Evolutionary conservation across 2,329 filamentous ascomycete species (phyloP).

Genomic region (Verticillium isaacii): DNA sequence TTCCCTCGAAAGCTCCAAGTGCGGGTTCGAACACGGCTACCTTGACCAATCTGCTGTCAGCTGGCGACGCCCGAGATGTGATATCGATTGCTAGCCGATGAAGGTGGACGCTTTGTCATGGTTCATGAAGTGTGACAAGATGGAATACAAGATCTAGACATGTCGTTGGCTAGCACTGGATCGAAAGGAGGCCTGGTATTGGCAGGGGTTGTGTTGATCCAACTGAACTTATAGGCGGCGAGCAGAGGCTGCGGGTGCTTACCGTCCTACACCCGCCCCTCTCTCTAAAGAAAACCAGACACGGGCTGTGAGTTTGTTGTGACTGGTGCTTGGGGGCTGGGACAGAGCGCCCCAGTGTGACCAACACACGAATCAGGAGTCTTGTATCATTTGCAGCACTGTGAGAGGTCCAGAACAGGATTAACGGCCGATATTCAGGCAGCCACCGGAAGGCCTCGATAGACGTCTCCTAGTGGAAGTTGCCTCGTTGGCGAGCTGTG

Average conservation of each 20-base stretch:
- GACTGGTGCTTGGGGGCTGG: not conserved
- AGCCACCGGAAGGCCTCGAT: not conserved
- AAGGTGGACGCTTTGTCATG: not conserved
- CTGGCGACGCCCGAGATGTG: not conserved
- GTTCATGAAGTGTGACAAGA: not conserved
- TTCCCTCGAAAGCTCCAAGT: not conserved
- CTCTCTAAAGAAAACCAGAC: not conserved
- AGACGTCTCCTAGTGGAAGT: not conserved
- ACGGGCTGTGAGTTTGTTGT: not conserved
- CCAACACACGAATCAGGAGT: not conserved
- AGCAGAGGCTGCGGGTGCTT: not conserved
- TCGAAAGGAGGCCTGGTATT: not conserved
- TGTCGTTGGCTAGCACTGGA: not conserved
- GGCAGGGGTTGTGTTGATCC: not conserved
- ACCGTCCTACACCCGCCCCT: no score
- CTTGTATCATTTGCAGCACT: not conserved
- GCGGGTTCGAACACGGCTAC: not conserved
- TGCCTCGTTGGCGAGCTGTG: not conserved
- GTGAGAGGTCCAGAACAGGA: not conserved
- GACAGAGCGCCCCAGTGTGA: not conserved
- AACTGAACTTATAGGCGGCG: not conserved
- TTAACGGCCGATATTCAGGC: not conserved
- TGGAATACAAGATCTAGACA: not conserved
- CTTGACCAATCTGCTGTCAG: not conserved
- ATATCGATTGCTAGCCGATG: not conserved